phyloP scores from a whole-genome alignment of 345 rosid genomes.

The Camelina neglecta region DNA sequence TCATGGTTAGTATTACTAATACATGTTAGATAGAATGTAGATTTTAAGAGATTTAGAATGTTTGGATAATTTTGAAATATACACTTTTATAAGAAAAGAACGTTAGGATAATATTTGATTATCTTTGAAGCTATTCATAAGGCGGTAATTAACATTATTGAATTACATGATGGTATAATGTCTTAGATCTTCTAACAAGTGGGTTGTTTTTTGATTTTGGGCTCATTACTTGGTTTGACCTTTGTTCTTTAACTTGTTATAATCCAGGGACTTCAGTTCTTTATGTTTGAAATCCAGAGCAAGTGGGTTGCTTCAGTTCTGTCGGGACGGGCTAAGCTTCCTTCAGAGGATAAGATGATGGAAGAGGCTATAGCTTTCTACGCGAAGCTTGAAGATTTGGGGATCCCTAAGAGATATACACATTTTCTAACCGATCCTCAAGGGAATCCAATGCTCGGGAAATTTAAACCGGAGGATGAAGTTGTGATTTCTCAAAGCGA shows the following conservation, averaged over 20 bases:
- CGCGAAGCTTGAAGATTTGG: slow-evolving; percentile 46
- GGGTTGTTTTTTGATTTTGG: neutral
- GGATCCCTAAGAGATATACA: slow-evolving; percentile 19
- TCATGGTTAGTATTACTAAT: neutral
- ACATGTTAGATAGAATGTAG: neutral
- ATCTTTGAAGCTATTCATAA: too few species aligned
- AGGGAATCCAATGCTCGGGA: neutral
- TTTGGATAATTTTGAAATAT: neutral
- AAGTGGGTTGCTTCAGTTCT: slow-evolving; percentile 25
- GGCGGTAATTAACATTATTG: neutral
- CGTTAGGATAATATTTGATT: too few species aligned
- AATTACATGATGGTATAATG: neutral
- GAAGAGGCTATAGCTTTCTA: slow-evolving; percentile 54
- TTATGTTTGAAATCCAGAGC: slow-evolving; percentile 22
- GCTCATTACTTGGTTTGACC: neutral
- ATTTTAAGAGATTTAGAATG: neutral
- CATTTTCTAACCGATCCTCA: slow-evolving; percentile 2
- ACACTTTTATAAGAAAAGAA: too few species aligned
- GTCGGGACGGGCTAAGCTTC: slow-evolving; percentile 14
- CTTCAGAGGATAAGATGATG: slow-evolving; percentile 19
- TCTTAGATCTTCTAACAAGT: neutral
- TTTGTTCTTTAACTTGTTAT: neutral
- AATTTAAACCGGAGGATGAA: neutral
- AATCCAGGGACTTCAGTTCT: slow-evolving; percentile 7
- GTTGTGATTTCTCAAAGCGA: neutral